Conservation (phyloP, 768 basidiomycete species). For the Sporobolomyces pararoseus region DNA sequence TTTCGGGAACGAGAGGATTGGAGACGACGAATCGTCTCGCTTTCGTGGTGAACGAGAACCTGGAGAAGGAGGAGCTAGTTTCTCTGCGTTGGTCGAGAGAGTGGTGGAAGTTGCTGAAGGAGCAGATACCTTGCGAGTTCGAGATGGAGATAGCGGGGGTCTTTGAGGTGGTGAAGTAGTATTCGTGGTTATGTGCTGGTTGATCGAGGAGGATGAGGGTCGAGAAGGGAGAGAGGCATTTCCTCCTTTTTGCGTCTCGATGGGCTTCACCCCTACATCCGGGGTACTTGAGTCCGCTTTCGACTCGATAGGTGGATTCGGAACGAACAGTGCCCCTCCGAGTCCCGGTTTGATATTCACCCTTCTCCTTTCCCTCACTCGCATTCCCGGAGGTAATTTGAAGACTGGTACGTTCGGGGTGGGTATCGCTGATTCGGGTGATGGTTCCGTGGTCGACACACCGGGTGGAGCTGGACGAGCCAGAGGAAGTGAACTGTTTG, state of each 20-base stretch:
- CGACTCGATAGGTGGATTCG: not conserved
- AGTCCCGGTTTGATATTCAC: constrained; percentile 31
- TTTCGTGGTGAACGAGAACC: not conserved
- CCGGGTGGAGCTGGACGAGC: not conserved
- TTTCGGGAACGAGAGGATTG: constrained; percentile 3
- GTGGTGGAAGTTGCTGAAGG: not conserved
- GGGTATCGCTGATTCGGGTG: not conserved
- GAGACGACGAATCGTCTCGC: not conserved
- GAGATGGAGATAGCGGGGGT: constrained; percentile 4
- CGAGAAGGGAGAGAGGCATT: too few species aligned
- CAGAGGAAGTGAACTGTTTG: not conserved
- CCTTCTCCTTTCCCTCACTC: constrained; percentile 31
- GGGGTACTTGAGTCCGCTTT: too few species aligned
- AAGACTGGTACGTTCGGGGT: constrained; percentile 6
- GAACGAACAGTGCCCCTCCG: not conserved
- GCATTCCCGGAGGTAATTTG: constrained; percentile 18
- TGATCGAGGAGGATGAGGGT: not conserved
- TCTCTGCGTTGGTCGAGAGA: not conserved
- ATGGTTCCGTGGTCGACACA: too few species aligned
- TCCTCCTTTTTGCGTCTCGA: too few species aligned
- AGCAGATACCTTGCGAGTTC: not conserved
- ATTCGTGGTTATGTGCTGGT: not conserved
- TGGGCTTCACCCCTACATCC: too few species aligned
- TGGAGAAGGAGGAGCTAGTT: constrained; percentile 12
- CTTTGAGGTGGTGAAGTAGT: not conserved